Percentiles rank a stretch among this genome's conserved stretches.
phyloP scores from a whole-genome alignment of 345 rosid species.

The Dipteronia dyeriana region DNA sequence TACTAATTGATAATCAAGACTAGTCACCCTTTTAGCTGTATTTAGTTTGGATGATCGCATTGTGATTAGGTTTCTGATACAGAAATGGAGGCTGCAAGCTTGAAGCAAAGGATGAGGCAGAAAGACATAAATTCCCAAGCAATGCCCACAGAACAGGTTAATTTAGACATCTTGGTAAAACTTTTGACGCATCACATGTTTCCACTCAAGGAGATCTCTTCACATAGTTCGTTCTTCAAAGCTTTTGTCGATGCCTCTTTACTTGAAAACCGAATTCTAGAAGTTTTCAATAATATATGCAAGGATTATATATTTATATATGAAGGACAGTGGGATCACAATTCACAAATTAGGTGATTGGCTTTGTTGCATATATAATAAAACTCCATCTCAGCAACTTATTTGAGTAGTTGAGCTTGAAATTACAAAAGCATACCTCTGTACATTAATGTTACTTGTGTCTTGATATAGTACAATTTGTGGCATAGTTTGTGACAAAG shows the following conservation, averaged over 20 bases:
- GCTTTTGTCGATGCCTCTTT: neutral
- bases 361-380: neutral
- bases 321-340: neutral
- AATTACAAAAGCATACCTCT: neutral
- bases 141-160: constrained; percentile 30
- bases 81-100: constrained; percentile 91
- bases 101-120: constrained; percentile 95
- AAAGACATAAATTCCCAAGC: constrained; percentile 74
- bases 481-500: neutral
- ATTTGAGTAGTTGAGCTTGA: too few relatives aligned
- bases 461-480: neutral
- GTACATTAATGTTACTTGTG: neutral
- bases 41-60: too few relatives aligned
- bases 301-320: neutral
- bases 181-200: neutral
- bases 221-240: too few relatives aligned
- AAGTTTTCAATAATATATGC: neutral
- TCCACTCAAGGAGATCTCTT: neutral
- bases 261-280: neutral
- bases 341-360: neutral
- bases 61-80: constrained; percentile 15
- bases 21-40: neutral
- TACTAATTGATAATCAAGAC: constrained; percentile 21
- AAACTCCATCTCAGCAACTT: neutral
- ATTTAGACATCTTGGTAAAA: constrained; percentile 17